Conservation (phyloP, 768 basidiomycete genomes). For the Pleurotus eryngii region DNA sequence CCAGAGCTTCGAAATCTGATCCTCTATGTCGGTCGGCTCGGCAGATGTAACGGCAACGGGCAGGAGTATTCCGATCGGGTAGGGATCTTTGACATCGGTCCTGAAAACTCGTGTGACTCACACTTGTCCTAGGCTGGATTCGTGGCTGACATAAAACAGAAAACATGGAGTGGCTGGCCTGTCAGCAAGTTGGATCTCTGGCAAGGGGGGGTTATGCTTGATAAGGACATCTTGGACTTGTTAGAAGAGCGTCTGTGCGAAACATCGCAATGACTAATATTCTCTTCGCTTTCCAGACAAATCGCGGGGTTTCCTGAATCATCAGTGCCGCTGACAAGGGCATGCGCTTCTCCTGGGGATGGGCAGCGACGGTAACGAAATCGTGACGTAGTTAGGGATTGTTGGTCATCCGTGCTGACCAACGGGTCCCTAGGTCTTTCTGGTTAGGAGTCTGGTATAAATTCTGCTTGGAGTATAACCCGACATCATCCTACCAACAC, state of each 20-base stretch:
- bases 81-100: conserved; percentile 1
- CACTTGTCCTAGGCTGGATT: conserved; percentile 18
- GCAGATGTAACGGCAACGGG: conserved; percentile 4
- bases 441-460: conserved; percentile 2
- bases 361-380: no score
- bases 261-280: no score
- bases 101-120: background rate
- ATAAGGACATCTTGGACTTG: conserved; percentile 15
- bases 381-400: background rate
- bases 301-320: no score
- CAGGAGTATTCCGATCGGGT: conserved; percentile 10
- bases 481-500: background rate
- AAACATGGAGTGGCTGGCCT: conserved; percentile 30
- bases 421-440: background rate
- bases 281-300: no score
- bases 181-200: conserved; percentile 34
- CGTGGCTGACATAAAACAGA: conserved; percentile 20
- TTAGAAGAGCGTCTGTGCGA: no score
- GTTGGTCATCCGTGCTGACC: background rate
- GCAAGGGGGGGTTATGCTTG: conserved; percentile 29
- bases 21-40: conserved; percentile 26
- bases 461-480: background rate
- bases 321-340: no score
- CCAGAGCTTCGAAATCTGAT: conserved; percentile 28
- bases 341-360: no score